phyloP scores from a whole-genome alignment of 1,284 basidiomycete species.

The Earliella scabrosa region DNA sequence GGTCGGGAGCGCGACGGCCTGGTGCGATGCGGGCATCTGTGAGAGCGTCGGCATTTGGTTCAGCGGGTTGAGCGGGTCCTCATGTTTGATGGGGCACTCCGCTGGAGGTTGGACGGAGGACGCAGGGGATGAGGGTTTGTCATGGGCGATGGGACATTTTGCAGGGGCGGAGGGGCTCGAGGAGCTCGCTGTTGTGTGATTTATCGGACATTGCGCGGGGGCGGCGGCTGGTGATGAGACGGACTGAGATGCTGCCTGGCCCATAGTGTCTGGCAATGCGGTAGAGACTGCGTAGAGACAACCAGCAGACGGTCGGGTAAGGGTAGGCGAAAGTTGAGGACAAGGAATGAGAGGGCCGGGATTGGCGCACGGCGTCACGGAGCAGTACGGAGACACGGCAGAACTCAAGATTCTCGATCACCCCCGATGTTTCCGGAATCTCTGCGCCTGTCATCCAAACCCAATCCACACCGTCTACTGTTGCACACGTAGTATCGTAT shows the following conservation, averaged over 20 bases:
- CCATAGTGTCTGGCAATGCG: slow-evolving; percentile 21
- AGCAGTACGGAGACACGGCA: slow-evolving; percentile 18
- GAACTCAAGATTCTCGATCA: background rate
- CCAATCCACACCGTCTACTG: too few relatives aligned
- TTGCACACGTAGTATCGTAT: too few relatives aligned
- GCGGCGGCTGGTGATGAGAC: slow-evolving; percentile 35
- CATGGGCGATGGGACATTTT: slow-evolving; percentile 52
- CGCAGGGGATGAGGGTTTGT: slow-evolving; percentile 20
- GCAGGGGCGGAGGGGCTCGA: slow-evolving; percentile 32
- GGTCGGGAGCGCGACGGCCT: slow-evolving; percentile 70
- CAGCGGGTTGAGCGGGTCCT: slow-evolving; percentile 71
- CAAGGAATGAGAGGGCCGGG: slow-evolving; percentile 3
- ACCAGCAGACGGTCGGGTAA: background rate
- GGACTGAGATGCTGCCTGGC: slow-evolving; percentile 30
- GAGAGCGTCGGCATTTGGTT: slow-evolving; percentile 91
- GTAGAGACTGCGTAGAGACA: background rate
- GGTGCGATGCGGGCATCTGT: slow-evolving; percentile 66
- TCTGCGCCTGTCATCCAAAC: too few relatives aligned
- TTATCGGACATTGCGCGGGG: slow-evolving; percentile 41
- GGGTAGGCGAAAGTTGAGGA: slow-evolving; percentile 1
- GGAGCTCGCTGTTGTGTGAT: slow-evolving; percentile 30
- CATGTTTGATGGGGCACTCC: slow-evolving; percentile 55
- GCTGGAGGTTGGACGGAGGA: slow-evolving; percentile 28
- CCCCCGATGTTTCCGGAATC: background rate
- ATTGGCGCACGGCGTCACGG: slow-evolving; percentile 7